Evolutionary conservation across 2,329 filamentous ascomycete genomes (phyloP).

Genomic region (Colletotrichum viniferum): DNA sequence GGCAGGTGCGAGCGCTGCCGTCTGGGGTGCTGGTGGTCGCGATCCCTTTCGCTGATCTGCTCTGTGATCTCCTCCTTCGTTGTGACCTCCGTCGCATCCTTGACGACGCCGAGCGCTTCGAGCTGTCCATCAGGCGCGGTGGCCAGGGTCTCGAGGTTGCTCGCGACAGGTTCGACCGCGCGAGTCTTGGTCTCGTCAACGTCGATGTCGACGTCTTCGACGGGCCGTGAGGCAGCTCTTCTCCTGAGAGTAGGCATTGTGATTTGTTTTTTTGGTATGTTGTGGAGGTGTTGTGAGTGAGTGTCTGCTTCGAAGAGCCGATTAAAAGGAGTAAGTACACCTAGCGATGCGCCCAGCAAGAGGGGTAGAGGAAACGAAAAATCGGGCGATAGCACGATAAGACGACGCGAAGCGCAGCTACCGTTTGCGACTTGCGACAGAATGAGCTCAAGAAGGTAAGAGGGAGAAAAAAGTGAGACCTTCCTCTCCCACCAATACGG

Average conservation of each 20-base stretch:
- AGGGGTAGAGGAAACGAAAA: not conserved
- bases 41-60: constrained; percentile 10
- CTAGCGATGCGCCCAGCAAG: not conserved
- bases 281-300: not conserved
- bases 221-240: constrained; percentile 1
- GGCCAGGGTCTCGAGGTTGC: constrained; percentile 18
- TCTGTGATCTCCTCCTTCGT: not conserved
- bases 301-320: not conserved
- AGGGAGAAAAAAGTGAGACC: constrained; percentile 7
- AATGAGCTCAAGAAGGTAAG: constrained; percentile 3
- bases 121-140: constrained; percentile 14
- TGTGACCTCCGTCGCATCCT: constrained; percentile 12
- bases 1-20: constrained; percentile 43
- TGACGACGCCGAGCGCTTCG: constrained; percentile 21
- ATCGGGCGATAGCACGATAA: not conserved
- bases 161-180: constrained; percentile 21
- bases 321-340: not conserved
- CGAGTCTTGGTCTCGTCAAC: constrained; percentile 16
- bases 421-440: constrained; percentile 18
- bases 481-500: not conserved
- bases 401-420: not conserved
- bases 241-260: constrained; percentile 20
- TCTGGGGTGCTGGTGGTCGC: constrained; percentile 10
- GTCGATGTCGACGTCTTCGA: constrained; percentile 8
- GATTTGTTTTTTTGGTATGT: not conserved